Evolutionary conservation across 371 early-diverging fungal genomes (phyloP).

Genomic region (Capniomyces stellatus): DNA sequence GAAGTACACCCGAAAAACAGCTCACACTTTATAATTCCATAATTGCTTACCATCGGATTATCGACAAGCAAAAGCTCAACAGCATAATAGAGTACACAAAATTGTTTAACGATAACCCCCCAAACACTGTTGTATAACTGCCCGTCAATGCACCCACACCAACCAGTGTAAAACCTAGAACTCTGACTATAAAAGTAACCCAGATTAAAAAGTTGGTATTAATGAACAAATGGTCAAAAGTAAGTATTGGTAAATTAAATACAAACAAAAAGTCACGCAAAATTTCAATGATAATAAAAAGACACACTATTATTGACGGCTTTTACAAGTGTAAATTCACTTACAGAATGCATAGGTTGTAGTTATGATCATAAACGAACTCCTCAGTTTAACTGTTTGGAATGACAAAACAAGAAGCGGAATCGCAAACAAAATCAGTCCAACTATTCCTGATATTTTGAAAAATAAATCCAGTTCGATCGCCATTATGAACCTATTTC

Average conservation of each 20-base stretch:
- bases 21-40: no score
- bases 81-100: not conserved
- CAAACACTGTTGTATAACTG: not conserved
- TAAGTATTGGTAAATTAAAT: no score
- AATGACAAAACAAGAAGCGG: not conserved
- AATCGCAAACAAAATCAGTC: not conserved
- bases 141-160: not conserved
- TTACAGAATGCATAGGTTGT: not conserved
- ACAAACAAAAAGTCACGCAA: no score
- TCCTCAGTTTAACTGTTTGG: not conserved
- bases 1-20: no score
- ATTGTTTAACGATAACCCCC: not conserved
- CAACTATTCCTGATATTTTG: not conserved
- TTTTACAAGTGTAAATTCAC: no score
- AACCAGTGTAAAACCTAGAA: not conserved
- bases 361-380: not conserved
- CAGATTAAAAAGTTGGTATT: no score
- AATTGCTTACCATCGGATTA: not conserved
- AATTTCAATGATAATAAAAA: no score
- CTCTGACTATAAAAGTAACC: no score
- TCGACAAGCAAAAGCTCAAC: not conserved
- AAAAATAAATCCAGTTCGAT: not conserved
- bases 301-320: no score
- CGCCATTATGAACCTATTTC: no score
- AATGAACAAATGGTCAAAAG: no score